Base-by-base conservation (phyloP, 345 rosid species). In the Nephelium lappaceum region DNA sequence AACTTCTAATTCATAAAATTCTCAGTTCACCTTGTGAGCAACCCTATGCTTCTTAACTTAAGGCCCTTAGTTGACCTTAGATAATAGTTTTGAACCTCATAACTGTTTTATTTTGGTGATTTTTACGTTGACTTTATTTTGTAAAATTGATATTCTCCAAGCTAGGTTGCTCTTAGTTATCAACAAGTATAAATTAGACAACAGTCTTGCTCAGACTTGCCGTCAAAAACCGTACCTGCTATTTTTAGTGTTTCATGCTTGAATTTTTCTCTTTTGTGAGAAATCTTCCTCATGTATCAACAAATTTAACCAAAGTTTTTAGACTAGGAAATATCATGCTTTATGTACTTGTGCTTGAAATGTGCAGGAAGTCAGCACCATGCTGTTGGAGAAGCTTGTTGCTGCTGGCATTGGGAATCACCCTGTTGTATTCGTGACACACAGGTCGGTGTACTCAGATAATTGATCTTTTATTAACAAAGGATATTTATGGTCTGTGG, bases 341-440 rank as follows among this genome's bases (percentile, higher is more conserved):
- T 1, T 31, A 31, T 31, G 2, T 62, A 69, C 21, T 67, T 60
- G 31, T 73, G 73, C 57, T 85, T 75, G 25, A 47, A 76, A 80
- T 70, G 53, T 79, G 80, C 86, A 96, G 99, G 99, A 96, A 86
- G 99, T 93, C 60, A 91, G 99, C 86, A 88, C 92, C 82, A 86
- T 83, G 91, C 81, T 93, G 58, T 83, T 96, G 81, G 87, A 84
- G 81, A 89, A 92, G 90, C 94, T 94, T 45, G 89, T 92, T 78
- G 85, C 89, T 70, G 99, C 98, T 15, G 98, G 99, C 81, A 94
- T 96, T 82, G 99, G 98, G 77, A 84, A 83, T 81, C 92, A 92
- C 27, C 99, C 99, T 83, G 97, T 96, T 85, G 98, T 96, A 67
- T 96, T 96, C 86, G 97, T 96, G 83, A 96, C 99, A 82, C 98